A percentile compares a stretch with the other conserved stretches of the same genome.
Conservation (phyloP, 164 flowering plant species). For the Chimonanthus praecox region DNA sequence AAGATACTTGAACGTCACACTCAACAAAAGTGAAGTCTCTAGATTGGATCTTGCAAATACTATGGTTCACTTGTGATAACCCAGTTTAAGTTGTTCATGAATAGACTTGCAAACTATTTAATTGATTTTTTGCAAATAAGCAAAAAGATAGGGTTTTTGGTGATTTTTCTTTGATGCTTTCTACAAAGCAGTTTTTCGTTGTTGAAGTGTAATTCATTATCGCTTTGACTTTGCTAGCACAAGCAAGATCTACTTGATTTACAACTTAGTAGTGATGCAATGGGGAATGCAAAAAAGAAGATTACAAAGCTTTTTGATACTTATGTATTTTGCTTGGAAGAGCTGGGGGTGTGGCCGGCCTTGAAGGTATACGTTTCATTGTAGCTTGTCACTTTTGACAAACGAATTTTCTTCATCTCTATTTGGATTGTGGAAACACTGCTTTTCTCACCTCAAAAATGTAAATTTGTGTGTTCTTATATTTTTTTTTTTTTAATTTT, state of each 20-base stretch:
- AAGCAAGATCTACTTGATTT: constrained; percentile 12
- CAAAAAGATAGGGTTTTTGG: not conserved
- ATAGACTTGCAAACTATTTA: not conserved
- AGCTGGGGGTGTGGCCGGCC: constrained; percentile 78
- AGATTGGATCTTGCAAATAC: too few species aligned
- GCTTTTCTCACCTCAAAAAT: not conserved
- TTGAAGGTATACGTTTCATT: constrained; percentile 37
- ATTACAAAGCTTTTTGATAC: constrained; percentile 32
- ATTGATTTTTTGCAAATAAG: not conserved
- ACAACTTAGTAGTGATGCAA: constrained; percentile 22
- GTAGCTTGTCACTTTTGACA: not conserved
- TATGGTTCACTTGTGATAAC: too few species aligned
- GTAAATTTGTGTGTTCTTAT: constrained; percentile 1
- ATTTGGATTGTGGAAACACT: not conserved
- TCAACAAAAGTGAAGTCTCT: too few species aligned
- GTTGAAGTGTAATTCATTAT: not conserved
- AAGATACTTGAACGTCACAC: too few species aligned
- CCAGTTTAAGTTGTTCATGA: not conserved
- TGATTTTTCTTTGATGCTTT: not conserved
- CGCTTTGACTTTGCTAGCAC: constrained; percentile 30
- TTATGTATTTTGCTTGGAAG: constrained; percentile 50
- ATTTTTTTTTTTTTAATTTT: too few species aligned
- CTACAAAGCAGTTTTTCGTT: not conserved
- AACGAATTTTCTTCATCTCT: not conserved
- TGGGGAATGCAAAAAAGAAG: constrained; percentile 31